Base-by-base conservation (phyloP, 2,329 filamentous ascomycete genomes). In the Xylariaceae sp. region DNA sequence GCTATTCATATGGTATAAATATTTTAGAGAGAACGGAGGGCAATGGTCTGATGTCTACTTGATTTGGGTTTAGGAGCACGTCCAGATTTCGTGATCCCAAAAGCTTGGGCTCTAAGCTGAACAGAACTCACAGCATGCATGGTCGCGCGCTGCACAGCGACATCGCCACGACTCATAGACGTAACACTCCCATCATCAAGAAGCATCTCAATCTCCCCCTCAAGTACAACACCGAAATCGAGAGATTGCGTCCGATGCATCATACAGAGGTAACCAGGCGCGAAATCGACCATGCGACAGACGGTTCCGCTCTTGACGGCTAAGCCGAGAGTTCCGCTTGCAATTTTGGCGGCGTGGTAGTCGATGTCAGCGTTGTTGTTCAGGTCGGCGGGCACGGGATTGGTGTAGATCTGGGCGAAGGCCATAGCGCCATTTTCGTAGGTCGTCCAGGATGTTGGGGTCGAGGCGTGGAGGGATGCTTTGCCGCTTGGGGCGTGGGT, bases 91-190 rank as follows among this genome's bases (percentile, higher is more conserved):
- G 19, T 19, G 19, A 19, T 19, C 19, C 19, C 19, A 19, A 19
- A 19, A 19, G 19, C 19, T 34, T 6, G 32, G 32, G 32, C 32
- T 34, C 32, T 19, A 34, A 27, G 4, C 2, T 5, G 11, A 8
- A 49, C 11, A 30, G 44, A 76, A 67, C 66, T 67, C 56, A 72
- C 11, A 30, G 73, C 73, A 64, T 83, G 80, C 69, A 76, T 78
- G 2, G 79, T 81, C 1, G 73, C 78, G 41, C 80, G 70, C 67
- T 83, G 79, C 26, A 83, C 75, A 7, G 75, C 75, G n/a, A 81
- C 68, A 61, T 83, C 80, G 2, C 80, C 80, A 8, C 72, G 68
- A 46, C 70, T 68, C 72, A 83, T 69, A 29, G 70, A 54, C 44
- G 71, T 70, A 47, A 65, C 70, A 53, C 76, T 77, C 1, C 80